These are phyloP conservation scores for Calonectria crousiana DNA, from an alignment of 2,329 filamentous ascomycete species.

Conservation along the genomic window DNA sequence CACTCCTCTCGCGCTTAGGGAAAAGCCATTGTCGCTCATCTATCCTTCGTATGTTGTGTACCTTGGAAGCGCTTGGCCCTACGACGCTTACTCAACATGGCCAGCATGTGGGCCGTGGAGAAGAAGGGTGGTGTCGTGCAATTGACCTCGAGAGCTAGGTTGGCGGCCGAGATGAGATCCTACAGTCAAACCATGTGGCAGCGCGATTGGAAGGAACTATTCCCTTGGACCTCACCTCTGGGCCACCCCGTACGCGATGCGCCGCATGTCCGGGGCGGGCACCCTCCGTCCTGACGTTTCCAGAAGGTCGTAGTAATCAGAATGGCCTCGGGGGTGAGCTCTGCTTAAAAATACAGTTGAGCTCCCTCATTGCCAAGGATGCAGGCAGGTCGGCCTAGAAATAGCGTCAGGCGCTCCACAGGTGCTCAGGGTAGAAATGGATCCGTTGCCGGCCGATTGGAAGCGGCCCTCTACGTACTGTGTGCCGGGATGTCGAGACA, in stretches of 20 bases:
- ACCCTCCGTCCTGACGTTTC: slow-evolving; percentile 19
- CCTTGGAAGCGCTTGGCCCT: not conserved
- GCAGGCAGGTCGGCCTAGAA: slow-evolving; percentile 29
- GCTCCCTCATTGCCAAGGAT: slow-evolving; percentile 24
- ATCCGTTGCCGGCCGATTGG: slow-evolving; percentile 42
- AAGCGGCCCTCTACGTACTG: slow-evolving; percentile 20
- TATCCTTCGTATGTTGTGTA: not conserved
- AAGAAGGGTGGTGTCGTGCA: slow-evolving; percentile 14
- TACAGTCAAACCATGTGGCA: slow-evolving; percentile 44
- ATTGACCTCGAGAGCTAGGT: slow-evolving; percentile 12
- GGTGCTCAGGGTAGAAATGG: slow-evolving; percentile 38
- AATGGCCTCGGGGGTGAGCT: slow-evolving; percentile 24
- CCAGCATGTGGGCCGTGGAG: slow-evolving; percentile 24
- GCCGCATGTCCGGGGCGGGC: not conserved
- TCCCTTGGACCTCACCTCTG: slow-evolving; percentile 21
- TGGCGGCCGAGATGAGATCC: slow-evolving; percentile 1
- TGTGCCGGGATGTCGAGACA: slow-evolving; percentile 35
- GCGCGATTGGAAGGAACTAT: slow-evolving; percentile 29
- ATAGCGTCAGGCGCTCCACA: slow-evolving; percentile 41
- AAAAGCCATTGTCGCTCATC: not conserved
- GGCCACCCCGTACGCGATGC: slow-evolving; percentile 4
- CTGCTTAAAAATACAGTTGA: slow-evolving; percentile 41
- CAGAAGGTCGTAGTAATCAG: slow-evolving; percentile 15
- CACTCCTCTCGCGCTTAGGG: not conserved
- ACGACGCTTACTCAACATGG: slow-evolving; percentile 5